Base-by-base conservation (phyloP, 2,329 filamentous ascomycete species). In the Akanthomyces uredinophilus region DNA sequence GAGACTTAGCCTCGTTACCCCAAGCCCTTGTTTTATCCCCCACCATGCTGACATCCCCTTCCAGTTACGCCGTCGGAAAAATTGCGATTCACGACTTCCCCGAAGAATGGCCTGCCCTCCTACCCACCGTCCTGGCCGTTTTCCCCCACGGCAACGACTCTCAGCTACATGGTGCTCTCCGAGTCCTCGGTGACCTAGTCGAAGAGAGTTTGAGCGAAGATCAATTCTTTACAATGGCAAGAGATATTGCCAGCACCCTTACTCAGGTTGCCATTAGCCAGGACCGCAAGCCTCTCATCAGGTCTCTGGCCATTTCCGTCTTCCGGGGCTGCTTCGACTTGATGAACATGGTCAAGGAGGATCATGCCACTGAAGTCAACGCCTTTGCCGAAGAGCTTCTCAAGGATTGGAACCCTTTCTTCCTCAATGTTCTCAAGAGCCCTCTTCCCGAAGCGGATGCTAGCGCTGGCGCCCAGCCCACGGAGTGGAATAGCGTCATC, bases 261-360 rank as follows among this genome's bases (percentile, higher is more conserved):
- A 95, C 92, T 73, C 84, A 91, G 68, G 89, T 96, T 43, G 92
- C 93, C 16, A 82, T 90, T 62, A 90, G 90, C 72, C 85, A 89
- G 63, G 82, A 82, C 64, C 86, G 91, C 68, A 92, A 91, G 71
- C 83, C 89, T 11, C 86, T 86, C 64, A 80, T 96, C 63, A 86
- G 95, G 64, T 92, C 92, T 35, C 81, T 98, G 67, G 91, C 95
- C 44, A 89, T 98, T 47, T 91, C 90, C 46, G 91, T 97, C 63
- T 96, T 98, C 80, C 86, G 92, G 62, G 87, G 87, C 54, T 96
- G 92, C 76, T 96, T 99, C 73, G 92, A 98, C 72, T 91, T 95
- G 62, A 85, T 99, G 78, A 92, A 98, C 76, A 96, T 97, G 85
- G 90, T 98, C 67, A 90, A 96, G 81, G 93, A 96, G 67, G 91